These are phyloP conservation scores for Umbelopsis ramanniana DNA, from an alignment of 192 early-diverging fungal genomes.

Conservation along the genomic window DNA sequence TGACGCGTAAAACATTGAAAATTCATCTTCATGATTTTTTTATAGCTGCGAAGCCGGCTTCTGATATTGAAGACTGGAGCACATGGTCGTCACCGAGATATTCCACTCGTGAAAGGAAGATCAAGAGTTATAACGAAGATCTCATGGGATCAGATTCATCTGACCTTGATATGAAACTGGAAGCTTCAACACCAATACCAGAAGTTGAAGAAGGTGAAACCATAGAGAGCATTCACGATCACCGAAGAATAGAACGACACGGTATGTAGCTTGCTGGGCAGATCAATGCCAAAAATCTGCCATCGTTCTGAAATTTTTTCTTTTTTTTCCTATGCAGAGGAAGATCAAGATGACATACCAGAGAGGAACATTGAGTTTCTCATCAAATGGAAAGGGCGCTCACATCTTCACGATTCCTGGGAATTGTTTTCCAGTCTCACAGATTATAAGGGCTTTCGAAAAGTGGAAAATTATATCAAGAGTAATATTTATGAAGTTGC, in stretches of 20 bases:
- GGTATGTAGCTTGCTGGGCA: not conserved
- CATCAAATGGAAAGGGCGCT: conserved; percentile 90
- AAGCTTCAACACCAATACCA: conserved; percentile 6
- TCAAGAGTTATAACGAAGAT: conserved; percentile 43
- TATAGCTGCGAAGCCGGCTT: not conserved
- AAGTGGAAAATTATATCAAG: conserved; percentile 83
- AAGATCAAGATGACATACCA: conserved; percentile 32
- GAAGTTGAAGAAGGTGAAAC: conserved; percentile 49
- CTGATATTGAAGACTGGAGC: conserved; percentile 16
- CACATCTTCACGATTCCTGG: conserved; percentile 91
- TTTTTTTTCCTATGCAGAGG: not conserved
- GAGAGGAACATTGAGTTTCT: conserved; percentile 71
- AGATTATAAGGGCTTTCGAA: conserved; percentile 81
- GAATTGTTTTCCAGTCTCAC: conserved; percentile 67
- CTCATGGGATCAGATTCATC: conserved; percentile 31
- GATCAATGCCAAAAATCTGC: too few relatives aligned
- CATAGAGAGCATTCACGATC: conserved; percentile 54
- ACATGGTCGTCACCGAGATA: conserved; percentile 24
- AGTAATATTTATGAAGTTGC: conserved; percentile 60
- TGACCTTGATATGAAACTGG: conserved; percentile 34
- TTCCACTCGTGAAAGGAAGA: conserved; percentile 30
- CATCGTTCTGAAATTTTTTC: too few relatives aligned
- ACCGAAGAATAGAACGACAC: conserved; percentile 35
- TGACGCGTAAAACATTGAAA: not conserved
- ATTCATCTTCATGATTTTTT: not conserved